Conservation (phyloP, 768 basidiomycete genomes). For the Lactarius pseudohatsudake region DNA sequence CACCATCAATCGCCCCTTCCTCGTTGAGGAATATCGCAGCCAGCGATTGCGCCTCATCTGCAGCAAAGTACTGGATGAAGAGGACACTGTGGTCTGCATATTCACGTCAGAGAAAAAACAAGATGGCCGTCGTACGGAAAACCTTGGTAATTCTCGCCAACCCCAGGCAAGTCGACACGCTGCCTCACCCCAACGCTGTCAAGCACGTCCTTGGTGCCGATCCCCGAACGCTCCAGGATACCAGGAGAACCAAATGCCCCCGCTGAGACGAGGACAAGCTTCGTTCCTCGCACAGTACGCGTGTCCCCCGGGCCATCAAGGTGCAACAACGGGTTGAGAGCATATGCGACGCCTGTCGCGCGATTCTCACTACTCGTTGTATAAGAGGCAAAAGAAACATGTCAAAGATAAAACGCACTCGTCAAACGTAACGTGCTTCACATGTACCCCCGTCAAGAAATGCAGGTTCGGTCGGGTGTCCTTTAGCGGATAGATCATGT, state of each 20-base stretch:
- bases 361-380: constrained; percentile 27
- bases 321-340: background rate
- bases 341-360: constrained; percentile 24
- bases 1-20: constrained; percentile 25
- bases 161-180: constrained; percentile 37
- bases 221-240: constrained; percentile 55
- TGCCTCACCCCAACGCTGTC: constrained; percentile 35
- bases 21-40: constrained; percentile 26
- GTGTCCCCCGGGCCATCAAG: constrained; percentile 28
- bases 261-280: constrained; percentile 41
- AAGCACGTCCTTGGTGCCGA: constrained; percentile 39
- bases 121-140: background rate
- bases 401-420: constrained; percentile 28
- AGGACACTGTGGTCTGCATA: constrained; percentile 23
- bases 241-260: constrained; percentile 47
- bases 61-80: constrained; percentile 17
- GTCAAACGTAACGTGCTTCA: constrained; percentile 39
- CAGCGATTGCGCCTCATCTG: constrained; percentile 28
- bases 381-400: constrained; percentile 26
- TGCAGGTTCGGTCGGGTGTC: constrained; percentile 35
- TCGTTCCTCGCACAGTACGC: constrained; percentile 34
- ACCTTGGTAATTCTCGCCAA: constrained; percentile 46
- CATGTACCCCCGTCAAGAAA: constrained; percentile 36
- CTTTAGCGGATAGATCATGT: constrained; percentile 41
- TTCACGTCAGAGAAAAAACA: background rate